A percentile compares a stretch with the other conserved stretches of the same genome.
Conservation (phyloP, 2,329 filamentous ascomycete species). For the Alternaria brassicicola region DNA sequence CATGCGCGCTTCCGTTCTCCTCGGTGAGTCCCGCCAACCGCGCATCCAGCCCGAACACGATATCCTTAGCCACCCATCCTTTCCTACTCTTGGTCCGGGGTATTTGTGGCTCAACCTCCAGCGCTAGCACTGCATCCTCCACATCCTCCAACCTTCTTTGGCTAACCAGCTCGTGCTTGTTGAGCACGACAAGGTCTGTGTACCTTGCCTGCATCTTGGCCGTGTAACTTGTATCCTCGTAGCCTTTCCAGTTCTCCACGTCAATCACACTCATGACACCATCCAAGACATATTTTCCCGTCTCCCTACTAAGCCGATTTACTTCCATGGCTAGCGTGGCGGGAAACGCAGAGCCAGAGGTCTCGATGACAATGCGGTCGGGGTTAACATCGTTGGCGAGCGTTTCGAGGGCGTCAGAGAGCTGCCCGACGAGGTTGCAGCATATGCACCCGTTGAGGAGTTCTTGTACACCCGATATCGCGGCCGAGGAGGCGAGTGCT, state of each 20-base stretch:
- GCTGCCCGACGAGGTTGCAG: slow-evolving; percentile 95
- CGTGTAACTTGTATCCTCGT: slow-evolving; percentile 89
- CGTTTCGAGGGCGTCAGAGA: slow-evolving; percentile 78
- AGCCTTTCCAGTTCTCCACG: slow-evolving; percentile 93
- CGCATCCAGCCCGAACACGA: slow-evolving; percentile 88
- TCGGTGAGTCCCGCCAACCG: slow-evolving; percentile 66
- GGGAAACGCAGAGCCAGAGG: slow-evolving; percentile 79
- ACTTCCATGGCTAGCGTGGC: slow-evolving; percentile 91
- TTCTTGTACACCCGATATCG: slow-evolving; percentile 89
- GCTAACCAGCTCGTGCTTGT: slow-evolving; percentile 83
- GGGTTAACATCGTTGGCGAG: slow-evolving; percentile 68
- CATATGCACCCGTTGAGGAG: slow-evolving; percentile 97
- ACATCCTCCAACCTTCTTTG: slow-evolving; percentile 79
- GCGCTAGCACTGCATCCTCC: slow-evolving; percentile 77
- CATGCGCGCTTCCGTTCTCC: slow-evolving; percentile 51
- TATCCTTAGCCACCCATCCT: slow-evolving; percentile 76
- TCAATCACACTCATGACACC: slow-evolving; percentile 90
- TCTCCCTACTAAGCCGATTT: slow-evolving; percentile 76
- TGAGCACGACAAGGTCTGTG: slow-evolving; percentile 88
- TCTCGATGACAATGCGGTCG: slow-evolving; percentile 93
- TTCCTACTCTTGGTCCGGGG: slow-evolving; percentile 85
- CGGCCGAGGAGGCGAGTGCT: slow-evolving; percentile 79
- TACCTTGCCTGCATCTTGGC: slow-evolving; percentile 87
- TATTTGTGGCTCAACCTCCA: slow-evolving; percentile 74
- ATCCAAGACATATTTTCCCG: slow-evolving; percentile 74